These are phyloP conservation scores for Rhizomucor miehei DNA, from an alignment of 371 early-diverging fungal genomes.

Conservation along the genomic window DNA sequence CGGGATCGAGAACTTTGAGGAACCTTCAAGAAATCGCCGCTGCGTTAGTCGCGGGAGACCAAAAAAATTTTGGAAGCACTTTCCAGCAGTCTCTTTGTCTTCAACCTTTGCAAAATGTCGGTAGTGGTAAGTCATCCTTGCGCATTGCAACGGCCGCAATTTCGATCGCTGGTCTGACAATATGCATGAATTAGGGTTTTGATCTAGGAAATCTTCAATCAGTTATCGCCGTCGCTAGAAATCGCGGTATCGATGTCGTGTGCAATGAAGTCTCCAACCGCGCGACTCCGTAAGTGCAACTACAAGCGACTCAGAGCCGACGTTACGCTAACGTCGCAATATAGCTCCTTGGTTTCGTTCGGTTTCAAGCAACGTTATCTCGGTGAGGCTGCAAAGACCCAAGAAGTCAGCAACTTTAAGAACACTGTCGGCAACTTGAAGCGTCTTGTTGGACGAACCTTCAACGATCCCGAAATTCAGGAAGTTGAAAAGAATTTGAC, in stretches of 20 bases:
- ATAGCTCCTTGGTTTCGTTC: conserved; percentile 87
- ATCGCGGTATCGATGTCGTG: conserved; percentile 97
- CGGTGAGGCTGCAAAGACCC: conserved; percentile 95
- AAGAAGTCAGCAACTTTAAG: conserved; percentile 93
- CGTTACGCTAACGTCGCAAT: conserved; percentile 1
- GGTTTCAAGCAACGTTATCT: conserved; percentile 93
- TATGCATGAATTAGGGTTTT: conserved; percentile 62
- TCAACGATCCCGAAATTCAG: conserved; percentile 84
- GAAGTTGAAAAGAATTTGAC: conserved; percentile 80
- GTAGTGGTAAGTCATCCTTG: conserved; percentile 40
- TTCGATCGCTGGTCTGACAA: neutral
- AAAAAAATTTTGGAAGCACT: neutral
- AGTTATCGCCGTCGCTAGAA: conserved; percentile 95
- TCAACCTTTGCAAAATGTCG: conserved; percentile 25
- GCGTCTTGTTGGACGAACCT: conserved; percentile 94
- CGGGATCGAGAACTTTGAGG: neutral
- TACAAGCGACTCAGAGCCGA: neutral
- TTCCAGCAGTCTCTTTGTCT: neutral
- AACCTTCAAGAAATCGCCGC: neutral
- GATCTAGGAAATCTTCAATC: conserved; percentile 96
- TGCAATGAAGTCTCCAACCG: conserved; percentile 96
- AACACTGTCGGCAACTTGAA: conserved; percentile 94
- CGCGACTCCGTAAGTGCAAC: conserved; percentile 83
- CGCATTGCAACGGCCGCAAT: neutral
- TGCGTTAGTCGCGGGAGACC: neutral